Conservation (phyloP, 2,329 filamentous ascomycete genomes). For the Fusarium poae region DNA sequence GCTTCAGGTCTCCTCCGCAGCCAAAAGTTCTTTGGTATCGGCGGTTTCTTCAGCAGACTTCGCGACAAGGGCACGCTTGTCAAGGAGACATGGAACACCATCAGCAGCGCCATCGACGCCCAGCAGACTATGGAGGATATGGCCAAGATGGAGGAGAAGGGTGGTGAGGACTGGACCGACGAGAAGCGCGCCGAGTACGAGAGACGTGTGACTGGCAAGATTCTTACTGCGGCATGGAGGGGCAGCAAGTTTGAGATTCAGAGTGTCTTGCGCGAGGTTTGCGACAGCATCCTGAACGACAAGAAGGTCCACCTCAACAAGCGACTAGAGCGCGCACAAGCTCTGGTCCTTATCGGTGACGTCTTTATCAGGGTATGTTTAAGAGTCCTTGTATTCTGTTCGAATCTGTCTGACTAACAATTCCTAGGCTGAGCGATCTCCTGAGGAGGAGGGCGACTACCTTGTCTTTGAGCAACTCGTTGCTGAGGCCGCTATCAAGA, state of each 20-base stretch:
- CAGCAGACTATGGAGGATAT: constrained; percentile 99
- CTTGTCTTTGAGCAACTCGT: constrained; percentile 99
- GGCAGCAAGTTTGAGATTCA: constrained; percentile 99
- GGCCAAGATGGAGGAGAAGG: constrained; percentile 93
- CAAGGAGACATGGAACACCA: constrained; percentile 99
- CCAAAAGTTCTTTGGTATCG: constrained; percentile 96
- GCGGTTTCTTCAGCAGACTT: constrained; percentile 91
- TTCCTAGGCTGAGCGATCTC: constrained; percentile 81
- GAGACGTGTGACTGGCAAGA: constrained; percentile 96
- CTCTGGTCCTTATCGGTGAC: constrained; percentile 87
- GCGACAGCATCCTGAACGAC: constrained; percentile 85
- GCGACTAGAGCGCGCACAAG: constrained; percentile 90
- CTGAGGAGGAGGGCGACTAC: constrained; percentile 97
- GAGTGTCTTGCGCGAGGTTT: constrained; percentile 93
- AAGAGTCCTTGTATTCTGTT: not conserved
- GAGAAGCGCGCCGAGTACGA: constrained; percentile 97
- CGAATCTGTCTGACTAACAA: constrained; percentile 8
- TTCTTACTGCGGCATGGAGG: constrained; percentile 94
- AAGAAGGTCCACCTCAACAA: constrained; percentile 85
- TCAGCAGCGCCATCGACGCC: constrained; percentile 94
- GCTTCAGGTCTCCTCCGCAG: constrained; percentile 89
- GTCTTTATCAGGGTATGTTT: constrained; percentile 83
- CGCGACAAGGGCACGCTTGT: constrained; percentile 97
- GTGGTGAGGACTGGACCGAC: constrained; percentile 97
- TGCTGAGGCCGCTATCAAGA: constrained; percentile 95